These are phyloP conservation scores for Arthrinium puccinioides DNA, from an alignment of 2,329 filamentous ascomycete species.

Conservation along the genomic window DNA sequence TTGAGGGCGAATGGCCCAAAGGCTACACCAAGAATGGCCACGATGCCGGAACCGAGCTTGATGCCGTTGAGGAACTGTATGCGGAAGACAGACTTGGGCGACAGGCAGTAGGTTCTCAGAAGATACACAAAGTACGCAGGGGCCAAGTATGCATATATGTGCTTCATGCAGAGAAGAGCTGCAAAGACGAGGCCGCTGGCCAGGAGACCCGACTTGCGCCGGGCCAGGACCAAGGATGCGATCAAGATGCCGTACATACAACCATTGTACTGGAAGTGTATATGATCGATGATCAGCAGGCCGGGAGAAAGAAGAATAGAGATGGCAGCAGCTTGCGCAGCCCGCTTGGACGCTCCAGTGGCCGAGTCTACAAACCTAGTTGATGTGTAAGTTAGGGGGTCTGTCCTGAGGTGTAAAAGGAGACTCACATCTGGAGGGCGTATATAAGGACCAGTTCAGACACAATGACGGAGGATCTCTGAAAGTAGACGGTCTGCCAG, in stretches of 20 bases:
- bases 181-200: slow-evolving; percentile 79
- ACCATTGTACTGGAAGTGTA: slow-evolving; percentile 97
- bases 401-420: background rate
- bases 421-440: slow-evolving; percentile 64
- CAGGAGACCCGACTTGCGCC: slow-evolving; percentile 67
- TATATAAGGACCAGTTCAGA: slow-evolving; percentile 80
- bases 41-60: slow-evolving; percentile 72
- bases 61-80: slow-evolving; percentile 72
- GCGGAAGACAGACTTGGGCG: slow-evolving; percentile 65
- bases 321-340: slow-evolving; percentile 78
- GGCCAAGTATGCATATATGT: slow-evolving; percentile 94
- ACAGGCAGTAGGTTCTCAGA: slow-evolving; percentile 82
- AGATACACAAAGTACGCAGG: slow-evolving; percentile 94
- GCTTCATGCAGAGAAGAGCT: slow-evolving; percentile 83
- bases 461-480: slow-evolving; percentile 77
- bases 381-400: slow-evolving; percentile 2
- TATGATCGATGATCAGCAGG: slow-evolving; percentile 92
- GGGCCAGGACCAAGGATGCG: slow-evolving; percentile 76
- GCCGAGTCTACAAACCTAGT: slow-evolving; percentile 70
- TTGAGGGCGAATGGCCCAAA: slow-evolving; percentile 83
- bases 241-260: slow-evolving; percentile 90
- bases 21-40: slow-evolving; percentile 65
- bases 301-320: slow-evolving; percentile 89
- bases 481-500: slow-evolving; percentile 92
- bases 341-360: slow-evolving; percentile 56